These are phyloP conservation scores for Monilinia laxa DNA, from an alignment of 2,329 filamentous ascomycete genomes.

Conservation along the genomic window DNA sequence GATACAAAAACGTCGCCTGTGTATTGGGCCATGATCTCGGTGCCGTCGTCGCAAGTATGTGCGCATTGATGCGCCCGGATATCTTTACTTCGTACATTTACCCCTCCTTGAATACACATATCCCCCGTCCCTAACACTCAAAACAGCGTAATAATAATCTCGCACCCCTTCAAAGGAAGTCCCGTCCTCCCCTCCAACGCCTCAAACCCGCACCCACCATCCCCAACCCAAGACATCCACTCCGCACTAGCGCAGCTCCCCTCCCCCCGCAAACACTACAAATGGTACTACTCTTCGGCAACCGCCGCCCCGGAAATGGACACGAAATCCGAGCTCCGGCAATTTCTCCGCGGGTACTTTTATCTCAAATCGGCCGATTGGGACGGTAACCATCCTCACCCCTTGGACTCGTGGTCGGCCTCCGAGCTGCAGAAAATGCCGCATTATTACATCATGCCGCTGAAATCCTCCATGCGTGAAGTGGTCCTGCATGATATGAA, in stretches of 20 bases:
- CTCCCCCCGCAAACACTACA: slow-evolving; percentile 67
- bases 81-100: slow-evolving; percentile 53
- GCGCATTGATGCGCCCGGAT: slow-evolving; percentile 62
- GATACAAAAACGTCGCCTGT: slow-evolving; percentile 56
- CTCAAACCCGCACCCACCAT: slow-evolving; percentile 34
- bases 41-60: slow-evolving; percentile 58
- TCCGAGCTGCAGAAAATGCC: slow-evolving; percentile 59
- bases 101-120: background rate
- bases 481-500: slow-evolving; percentile 56
- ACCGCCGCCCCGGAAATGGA: slow-evolving; percentile 50
- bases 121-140: background rate
- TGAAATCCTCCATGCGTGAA: slow-evolving; percentile 57
- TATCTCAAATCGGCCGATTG: slow-evolving; percentile 66
- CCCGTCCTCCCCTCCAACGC: slow-evolving; percentile 29
- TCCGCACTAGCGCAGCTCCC: slow-evolving; percentile 53
- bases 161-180: slow-evolving; percentile 60
- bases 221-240: slow-evolving; percentile 50
- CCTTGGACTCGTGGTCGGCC: slow-evolving; percentile 56
- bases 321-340: slow-evolving; percentile 53
- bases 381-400: slow-evolving; percentile 53
- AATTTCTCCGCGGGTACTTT: slow-evolving; percentile 65
- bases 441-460: slow-evolving; percentile 67
- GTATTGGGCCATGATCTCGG: slow-evolving; percentile 69
- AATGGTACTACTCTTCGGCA: slow-evolving; percentile 60
- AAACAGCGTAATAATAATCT: slow-evolving; percentile 56